A percentile compares a stretch with the other conserved stretches of the same genome.
phyloP scores from a whole-genome alignment of 2,329 filamentous ascomycete genomes.

The Fusarium dlaminii region DNA sequence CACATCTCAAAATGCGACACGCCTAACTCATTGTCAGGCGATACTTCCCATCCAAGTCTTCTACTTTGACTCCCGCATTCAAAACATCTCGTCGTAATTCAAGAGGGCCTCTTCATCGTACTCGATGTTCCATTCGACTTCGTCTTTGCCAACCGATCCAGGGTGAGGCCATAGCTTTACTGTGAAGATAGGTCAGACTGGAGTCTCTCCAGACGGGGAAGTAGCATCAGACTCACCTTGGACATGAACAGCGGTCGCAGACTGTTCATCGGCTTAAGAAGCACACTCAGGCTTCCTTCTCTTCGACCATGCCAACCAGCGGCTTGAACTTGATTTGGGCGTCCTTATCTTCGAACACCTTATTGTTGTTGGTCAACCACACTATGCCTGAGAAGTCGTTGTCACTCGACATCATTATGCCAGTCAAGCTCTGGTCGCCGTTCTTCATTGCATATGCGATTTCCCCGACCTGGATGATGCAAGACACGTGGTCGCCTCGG shows the following conservation, averaged over 20 bases:
- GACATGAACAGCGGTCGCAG: not conserved
- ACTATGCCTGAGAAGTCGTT: not conserved
- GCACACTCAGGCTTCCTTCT: not conserved
- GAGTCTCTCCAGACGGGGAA: fast-evolving
- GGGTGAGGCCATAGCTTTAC: too few species aligned
- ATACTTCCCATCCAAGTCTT: too few species aligned
- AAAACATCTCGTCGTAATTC: too few species aligned
- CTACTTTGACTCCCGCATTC: too few species aligned
- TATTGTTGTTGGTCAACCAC: not conserved
- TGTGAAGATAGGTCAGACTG: not conserved
- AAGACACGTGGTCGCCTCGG: too few species aligned
- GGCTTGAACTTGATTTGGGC: not conserved
- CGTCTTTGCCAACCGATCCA: not conserved
- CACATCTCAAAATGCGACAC: too few species aligned
- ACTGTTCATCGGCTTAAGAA: too few species aligned
- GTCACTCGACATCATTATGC: too few species aligned
- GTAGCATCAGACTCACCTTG: not conserved
- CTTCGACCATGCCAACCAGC: not conserved
- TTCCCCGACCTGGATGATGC: too few species aligned
- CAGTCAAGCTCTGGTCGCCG: too few species aligned
- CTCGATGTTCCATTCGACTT: not conserved
- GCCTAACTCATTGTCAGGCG: too few species aligned
- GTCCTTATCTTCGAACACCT: not conserved
- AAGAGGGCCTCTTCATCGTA: not conserved
- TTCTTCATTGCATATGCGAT: too few species aligned